A percentile compares a stretch with the other conserved stretches of the same genome.
Conservation (phyloP, 2,329 filamentous ascomycete species). For the Sporothrix luriei region DNA sequence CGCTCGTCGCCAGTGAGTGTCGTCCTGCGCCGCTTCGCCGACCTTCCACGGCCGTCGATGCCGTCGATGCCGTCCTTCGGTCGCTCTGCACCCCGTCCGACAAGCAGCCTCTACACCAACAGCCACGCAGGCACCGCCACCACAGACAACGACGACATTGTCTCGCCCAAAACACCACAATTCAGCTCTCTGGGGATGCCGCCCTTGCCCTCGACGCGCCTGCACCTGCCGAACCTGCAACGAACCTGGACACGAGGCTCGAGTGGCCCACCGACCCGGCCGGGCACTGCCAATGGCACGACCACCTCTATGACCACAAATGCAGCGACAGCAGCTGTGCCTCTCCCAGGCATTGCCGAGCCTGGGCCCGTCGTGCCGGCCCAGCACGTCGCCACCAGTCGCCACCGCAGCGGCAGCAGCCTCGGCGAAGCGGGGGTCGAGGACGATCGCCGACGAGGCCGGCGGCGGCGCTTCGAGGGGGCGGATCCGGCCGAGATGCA, state of each 20-base stretch:
- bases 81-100: conserved; percentile 37
- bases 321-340: neutral
- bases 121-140: conserved; percentile 29
- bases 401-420: neutral
- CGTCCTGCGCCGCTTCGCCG: conserved; percentile 40
- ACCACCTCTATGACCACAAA: too few species aligned
- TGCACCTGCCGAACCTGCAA: conserved; percentile 49
- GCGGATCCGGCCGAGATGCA: conserved; percentile 55
- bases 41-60: conserved; percentile 39
- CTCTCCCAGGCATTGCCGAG: neutral
- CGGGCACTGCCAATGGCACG: conserved; percentile 34
- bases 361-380: conserved; percentile 25
- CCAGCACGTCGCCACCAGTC: conserved; percentile 30
- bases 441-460: conserved; percentile 16
- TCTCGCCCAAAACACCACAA: conserved; percentile 53
- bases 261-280: conserved; percentile 40
- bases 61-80: conserved; percentile 37
- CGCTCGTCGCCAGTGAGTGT: conserved; percentile 27
- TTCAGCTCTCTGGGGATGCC: conserved; percentile 45
- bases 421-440: neutral
- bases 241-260: conserved; percentile 47
- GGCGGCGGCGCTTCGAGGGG: conserved; percentile 43
- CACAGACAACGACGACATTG: conserved; percentile 32
- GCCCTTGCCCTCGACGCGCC: conserved; percentile 47
- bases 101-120: conserved; percentile 37